Evolutionary conservation across 345 rosid genomes (phyloP), one percentile per base, ranked within the genome.

Genomic region (Psidium friedrichsthalianum): DNA sequence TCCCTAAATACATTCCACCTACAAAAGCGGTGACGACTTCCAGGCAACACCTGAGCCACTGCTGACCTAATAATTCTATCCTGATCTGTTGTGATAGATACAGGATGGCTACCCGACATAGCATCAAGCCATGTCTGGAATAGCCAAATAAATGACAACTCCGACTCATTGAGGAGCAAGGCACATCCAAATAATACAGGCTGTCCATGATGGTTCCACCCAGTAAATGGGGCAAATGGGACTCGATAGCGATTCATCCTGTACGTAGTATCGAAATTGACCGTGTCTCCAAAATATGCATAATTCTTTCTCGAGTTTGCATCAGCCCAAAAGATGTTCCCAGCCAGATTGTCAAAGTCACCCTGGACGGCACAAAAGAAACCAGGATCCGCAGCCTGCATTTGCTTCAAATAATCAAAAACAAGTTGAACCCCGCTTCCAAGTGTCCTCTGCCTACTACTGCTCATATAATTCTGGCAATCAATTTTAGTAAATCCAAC

Each of bases 171-270:
- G 56, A 91, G 86, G 74, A 95, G 82, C 76, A 95, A 85, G 36
- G 95, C 98, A 87, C 93, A 92, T 6, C 98, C 98, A 81, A 95
- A 91, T 87, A 95, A 90, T 69, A 93, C 90, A 18, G 98, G 97
- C 82, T 92, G 96, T 8, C 93, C 94, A 61, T 95, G 98, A 88
- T 95, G 96, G 86, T 95, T 95, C 64, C 93, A 51, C 56, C 98
- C 98, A 1, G 94, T 90, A 82, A 95, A 93, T 13, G 98, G 91
- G 54, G 92, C 97, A 86, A 95, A 92, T 1, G 98, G 98, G 16
- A 93, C 90, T 84, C 88, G 91, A 20, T 86, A 93, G 44, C 87
- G 86, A 55, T 88, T 90, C 14, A 85, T 86, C 84, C 88, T 90
- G 87, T 93, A 94, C 3, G 90, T 82, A 14, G 96, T 92, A 88